Evolutionary conservation across 23 red algal genomes (phyloP).

Genomic region (Gracilaria caudata): DNA sequence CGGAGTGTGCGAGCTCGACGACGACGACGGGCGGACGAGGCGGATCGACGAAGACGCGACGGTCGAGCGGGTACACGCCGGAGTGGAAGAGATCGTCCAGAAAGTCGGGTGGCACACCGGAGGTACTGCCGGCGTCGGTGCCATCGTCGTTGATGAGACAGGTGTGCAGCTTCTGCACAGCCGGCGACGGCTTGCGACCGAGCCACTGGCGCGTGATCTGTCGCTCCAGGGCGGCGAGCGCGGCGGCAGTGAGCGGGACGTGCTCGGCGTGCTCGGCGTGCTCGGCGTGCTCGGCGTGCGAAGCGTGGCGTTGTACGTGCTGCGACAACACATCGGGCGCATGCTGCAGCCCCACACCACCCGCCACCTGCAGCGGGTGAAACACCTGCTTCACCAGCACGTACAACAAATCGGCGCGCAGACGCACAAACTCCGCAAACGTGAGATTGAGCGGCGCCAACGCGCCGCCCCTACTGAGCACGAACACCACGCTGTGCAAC

Average conservation of each 20-base stretch:
- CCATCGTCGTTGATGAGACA: not conserved
- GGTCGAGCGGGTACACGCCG: constrained; percentile 18
- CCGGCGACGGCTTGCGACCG: not conserved
- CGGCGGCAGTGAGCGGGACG: not conserved
- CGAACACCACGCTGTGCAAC: constrained; percentile 39
- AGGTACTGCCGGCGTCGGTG: constrained; percentile 9
- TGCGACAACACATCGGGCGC: not conserved
- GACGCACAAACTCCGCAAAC: constrained; percentile 38
- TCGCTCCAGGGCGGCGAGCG: not conserved
- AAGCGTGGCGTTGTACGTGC: not conserved
- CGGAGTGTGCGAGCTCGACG: constrained; percentile 10
- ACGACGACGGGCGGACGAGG: constrained; percentile 1
- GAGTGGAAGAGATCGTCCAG: not conserved
- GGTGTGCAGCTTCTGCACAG: not conserved
- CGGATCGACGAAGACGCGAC: constrained; percentile 29
- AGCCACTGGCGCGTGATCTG: constrained; percentile 19
- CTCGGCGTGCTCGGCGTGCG: not conserved
- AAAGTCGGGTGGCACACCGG: not conserved
- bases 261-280: not conserved
- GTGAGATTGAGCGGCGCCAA: constrained; percentile 33
- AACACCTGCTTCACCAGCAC: constrained; percentile 11
- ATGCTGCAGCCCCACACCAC: not conserved
- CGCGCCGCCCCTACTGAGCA: constrained; percentile 34
- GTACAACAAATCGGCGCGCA: constrained; percentile 36
- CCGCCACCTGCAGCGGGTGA: not conserved